These are phyloP conservation scores for Myriosclerotinia curreyana DNA, from an alignment of 2,329 filamentous ascomycete species.

Conservation along the genomic window DNA sequence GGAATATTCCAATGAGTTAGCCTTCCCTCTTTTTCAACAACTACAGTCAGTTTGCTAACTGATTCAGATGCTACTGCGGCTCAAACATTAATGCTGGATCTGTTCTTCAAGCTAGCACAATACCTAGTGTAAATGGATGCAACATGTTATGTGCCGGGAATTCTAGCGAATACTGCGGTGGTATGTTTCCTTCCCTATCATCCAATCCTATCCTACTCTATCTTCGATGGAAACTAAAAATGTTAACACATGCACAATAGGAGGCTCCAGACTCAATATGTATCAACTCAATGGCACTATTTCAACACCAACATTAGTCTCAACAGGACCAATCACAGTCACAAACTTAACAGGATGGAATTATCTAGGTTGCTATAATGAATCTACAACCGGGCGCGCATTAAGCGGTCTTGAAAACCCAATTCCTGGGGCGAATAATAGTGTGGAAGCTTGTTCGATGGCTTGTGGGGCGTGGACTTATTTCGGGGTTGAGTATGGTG, in stretches of 20 bases:
- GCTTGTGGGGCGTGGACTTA: slow-evolving; percentile 38
- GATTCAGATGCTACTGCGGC: slow-evolving; percentile 33
- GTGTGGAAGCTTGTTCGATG: slow-evolving; percentile 33
- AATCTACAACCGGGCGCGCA: slow-evolving; percentile 27
- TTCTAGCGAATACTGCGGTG: slow-evolving; percentile 39
- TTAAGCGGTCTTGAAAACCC: slow-evolving; percentile 21
- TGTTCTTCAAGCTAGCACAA: slow-evolving; percentile 17
- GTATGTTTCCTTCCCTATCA: background rate
- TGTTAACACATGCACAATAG: background rate
- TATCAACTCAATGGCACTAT: slow-evolving; percentile 26
- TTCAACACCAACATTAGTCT: background rate
- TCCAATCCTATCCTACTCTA: background rate
- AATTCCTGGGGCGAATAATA: slow-evolving; percentile 29
- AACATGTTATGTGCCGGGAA: slow-evolving; percentile 36
- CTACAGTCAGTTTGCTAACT: background rate
- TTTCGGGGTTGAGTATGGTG: slow-evolving; percentile 42
- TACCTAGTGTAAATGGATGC: slow-evolving; percentile 29
- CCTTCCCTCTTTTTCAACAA: too few relatives aligned
- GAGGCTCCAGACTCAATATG: slow-evolving; percentile 2
- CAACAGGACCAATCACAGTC: slow-evolving; percentile 26
- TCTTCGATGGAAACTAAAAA: background rate
- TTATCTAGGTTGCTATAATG: slow-evolving; percentile 30
- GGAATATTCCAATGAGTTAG: slow-evolving; percentile 32
- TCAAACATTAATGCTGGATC: slow-evolving; percentile 28
- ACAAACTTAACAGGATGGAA: slow-evolving; percentile 23